Evolutionary conservation across 2,329 filamentous ascomycete genomes (phyloP).

Genomic region (Trichoderma arundinaceum): DNA sequence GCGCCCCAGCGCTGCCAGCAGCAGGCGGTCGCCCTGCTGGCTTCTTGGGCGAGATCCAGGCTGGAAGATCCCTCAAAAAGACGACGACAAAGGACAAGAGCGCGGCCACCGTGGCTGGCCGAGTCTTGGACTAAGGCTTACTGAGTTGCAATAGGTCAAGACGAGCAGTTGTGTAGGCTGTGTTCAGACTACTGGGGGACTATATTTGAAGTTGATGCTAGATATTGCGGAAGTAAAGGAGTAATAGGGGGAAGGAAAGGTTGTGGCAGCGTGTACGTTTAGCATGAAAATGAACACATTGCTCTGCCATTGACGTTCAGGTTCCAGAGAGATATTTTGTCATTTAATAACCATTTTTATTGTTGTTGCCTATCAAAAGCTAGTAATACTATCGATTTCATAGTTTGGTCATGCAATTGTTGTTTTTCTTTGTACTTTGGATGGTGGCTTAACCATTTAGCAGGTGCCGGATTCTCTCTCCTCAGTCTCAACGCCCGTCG

Average conservation of each 20-base stretch:
- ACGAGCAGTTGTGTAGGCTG: background rate
- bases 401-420: background rate
- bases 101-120: constrained; percentile 71
- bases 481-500: no score
- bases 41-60: constrained; percentile 82
- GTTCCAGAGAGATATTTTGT: constrained; percentile 4
- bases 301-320: constrained; percentile 7
- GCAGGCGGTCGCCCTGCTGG: constrained; percentile 60
- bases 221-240: background rate
- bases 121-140: constrained; percentile 63
- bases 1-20: constrained; percentile 53
- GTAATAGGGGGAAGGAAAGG: background rate
- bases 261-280: constrained; percentile 16
- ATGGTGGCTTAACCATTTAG: no score
- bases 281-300: constrained; percentile 14
- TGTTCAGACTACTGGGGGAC: background rate
- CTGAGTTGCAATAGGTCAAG: background rate
- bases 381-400: background rate
- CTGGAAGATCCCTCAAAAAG: constrained; percentile 81
- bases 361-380: constrained; percentile 9
- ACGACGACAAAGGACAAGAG: constrained; percentile 90
- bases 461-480: no score
- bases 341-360: constrained; percentile 1
- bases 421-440: background rate
- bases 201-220: background rate